These are phyloP conservation scores for Penicillium turbatum DNA, from an alignment of 495 filamentous ascomycete species.

Conservation along the genomic window DNA sequence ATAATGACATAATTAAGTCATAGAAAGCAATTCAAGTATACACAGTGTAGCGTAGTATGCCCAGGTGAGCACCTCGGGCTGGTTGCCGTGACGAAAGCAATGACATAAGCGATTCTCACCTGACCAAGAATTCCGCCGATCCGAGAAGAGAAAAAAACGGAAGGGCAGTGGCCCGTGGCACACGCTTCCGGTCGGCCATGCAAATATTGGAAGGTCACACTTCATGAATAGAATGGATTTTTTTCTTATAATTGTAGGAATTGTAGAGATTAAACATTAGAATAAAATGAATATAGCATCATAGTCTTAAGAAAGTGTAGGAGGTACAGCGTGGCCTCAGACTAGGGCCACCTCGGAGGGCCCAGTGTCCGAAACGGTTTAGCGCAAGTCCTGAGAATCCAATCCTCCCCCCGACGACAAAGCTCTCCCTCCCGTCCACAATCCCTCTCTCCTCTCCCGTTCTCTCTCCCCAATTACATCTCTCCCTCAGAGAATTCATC, in stretches of 20 bases:
- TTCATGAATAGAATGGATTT: background rate
- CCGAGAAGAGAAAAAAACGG: constrained; percentile 43
- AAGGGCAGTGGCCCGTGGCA: constrained; percentile 32
- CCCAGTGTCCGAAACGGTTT: constrained; percentile 42
- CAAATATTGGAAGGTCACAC: background rate
- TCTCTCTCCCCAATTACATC: constrained; percentile 48
- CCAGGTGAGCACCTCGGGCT: background rate
- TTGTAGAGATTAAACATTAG: background rate
- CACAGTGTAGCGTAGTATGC: background rate
- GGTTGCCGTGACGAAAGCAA: constrained; percentile 41
- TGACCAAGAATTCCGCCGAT: constrained; percentile 35
- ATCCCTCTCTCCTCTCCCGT: constrained; percentile 45
- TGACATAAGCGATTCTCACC: constrained; percentile 33
- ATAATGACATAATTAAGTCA: background rate
- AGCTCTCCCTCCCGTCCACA: constrained; percentile 54
- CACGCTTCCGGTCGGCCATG: constrained; percentile 1
- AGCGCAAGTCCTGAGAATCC: constrained; percentile 46
- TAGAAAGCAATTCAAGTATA: background rate
- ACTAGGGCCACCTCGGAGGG: constrained; percentile 49
- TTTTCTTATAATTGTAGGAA: background rate
- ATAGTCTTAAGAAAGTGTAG: constrained; percentile 2
- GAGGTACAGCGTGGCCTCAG: constrained; percentile 19
- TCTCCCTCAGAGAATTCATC: constrained; percentile 48
- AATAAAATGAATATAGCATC: background rate
- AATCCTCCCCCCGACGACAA: constrained; percentile 49